A percentile compares a stretch with the other conserved stretches of the same genome.
Conservation (phyloP, 345 rosid genomes). For the Chamaenerion angustifolium region DNA sequence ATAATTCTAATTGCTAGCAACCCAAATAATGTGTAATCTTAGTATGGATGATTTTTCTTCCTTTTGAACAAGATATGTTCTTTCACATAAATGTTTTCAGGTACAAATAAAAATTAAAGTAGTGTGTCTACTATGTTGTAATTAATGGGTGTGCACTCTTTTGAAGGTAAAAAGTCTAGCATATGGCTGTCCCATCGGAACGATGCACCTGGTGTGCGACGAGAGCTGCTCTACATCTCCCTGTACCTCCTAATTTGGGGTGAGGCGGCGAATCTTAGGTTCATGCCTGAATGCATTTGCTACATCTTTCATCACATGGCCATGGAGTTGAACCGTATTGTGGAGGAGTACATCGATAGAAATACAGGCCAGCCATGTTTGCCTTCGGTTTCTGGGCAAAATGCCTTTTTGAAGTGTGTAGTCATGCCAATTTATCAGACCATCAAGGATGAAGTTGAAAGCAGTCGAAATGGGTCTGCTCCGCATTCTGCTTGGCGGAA, state of each 20-base stretch:
- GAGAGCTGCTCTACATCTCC: slow-evolving; percentile 39
- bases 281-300: slow-evolving; percentile 42
- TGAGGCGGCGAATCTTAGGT: slow-evolving; percentile 46
- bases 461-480: slow-evolving; percentile 53
- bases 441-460: slow-evolving; percentile 37
- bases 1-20: no score
- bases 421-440: slow-evolving; percentile 64
- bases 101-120: neutral
- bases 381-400: slow-evolving; percentile 41
- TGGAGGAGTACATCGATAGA: slow-evolving; percentile 27
- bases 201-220: slow-evolving; percentile 15
- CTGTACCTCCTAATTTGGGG: slow-evolving; percentile 53
- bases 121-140: neutral
- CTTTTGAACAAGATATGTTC: neutral
- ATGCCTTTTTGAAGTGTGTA: slow-evolving; percentile 39
- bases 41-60: no score
- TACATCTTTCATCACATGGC: slow-evolving; percentile 55
- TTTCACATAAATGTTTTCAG: no score
- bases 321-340: slow-evolving; percentile 28
- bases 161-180: slow-evolving; percentile 26
- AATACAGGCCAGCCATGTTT: slow-evolving; percentile 40
- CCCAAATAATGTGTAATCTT: no score
- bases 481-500: slow-evolving; percentile 90
- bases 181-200: slow-evolving; percentile 17
- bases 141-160: neutral